A percentile compares a stretch with the other conserved stretches of the same genome.
phyloP scores from a whole-genome alignment of 441 rosid genomes.

The Pelargonium myrrhifolium region DNA sequence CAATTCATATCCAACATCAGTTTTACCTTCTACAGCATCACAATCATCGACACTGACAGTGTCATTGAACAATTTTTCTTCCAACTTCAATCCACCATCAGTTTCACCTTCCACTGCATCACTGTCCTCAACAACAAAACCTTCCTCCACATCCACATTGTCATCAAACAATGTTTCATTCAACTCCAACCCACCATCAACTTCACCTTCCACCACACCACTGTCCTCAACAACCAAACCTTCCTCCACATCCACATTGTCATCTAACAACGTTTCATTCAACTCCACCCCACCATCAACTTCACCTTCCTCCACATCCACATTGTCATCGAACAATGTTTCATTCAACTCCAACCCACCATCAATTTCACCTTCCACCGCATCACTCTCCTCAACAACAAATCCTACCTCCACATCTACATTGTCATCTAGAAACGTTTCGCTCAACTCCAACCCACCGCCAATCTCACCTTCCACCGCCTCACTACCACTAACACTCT shows the following conservation, averaged over 20 bases:
- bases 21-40: slow-evolving; percentile 17
- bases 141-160: neutral
- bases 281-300: neutral
- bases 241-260: too few species aligned
- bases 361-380: neutral
- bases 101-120: slow-evolving; percentile 17
- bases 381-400: neutral
- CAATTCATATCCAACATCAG: neutral
- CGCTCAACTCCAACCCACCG: neutral
- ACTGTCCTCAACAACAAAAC: neutral
- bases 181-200: neutral
- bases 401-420: neutral
- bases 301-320: neutral
- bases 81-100: neutral
- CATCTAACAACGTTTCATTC: neutral
- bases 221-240: neutral
- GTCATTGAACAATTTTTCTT: neutral
- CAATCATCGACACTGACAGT: neutral
- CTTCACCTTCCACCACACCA: slow-evolving; percentile 11
- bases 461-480: slow-evolving; percentile 16
- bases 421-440: neutral
- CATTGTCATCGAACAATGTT: neutral
- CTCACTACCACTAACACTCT: too few species aligned
- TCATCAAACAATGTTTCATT: neutral
- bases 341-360: neutral